Base-by-base conservation (phyloP, 169 alveolate genomes). In the Haemoproteus tartakovskyi region DNA sequence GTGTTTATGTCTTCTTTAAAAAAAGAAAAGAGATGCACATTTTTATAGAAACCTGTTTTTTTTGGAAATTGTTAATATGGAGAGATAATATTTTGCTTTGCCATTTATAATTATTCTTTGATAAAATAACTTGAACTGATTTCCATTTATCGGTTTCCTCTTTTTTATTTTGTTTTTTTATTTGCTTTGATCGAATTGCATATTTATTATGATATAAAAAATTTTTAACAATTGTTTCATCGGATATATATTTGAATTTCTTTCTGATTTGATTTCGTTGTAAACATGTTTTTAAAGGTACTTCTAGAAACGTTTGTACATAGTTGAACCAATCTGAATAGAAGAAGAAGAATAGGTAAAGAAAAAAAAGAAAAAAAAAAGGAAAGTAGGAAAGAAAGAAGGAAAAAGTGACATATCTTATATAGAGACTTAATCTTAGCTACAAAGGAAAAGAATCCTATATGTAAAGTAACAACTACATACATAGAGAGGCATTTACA, bases 161-260 rank as follows among this genome's bases (percentile, higher is more conserved):
- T n/a, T 11, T 29, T n/a, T n/a, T n/a, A n/a, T n/a, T n/a, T n/a
- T n/a, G n/a, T n/a, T n/a, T n/a, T n/a, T n/a, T n/a, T n/a, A n/a
- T n/a, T 19, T 19, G 19, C 11, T 60, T 67, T 16, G 45, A 3
- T 22, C 51, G 9, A 5, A 67, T 19, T 18, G 74, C 64, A 67
- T 67, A 67, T 67, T 52, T 67, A 22, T 38, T 27, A 12, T 67
- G 82, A 54, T 29, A 54, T 40, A 33, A 22, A 45, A 40, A 38
- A 57, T 67, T 67, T 47, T 46, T 40, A n/a, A 67, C 40, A 67
- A 67, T 67, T 2, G 82, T 67, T 26, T 67, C 38, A 8, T 40
- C 33, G 18, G 70, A 45, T 30, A 67, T 47, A 4, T 45, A 60
- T 21, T 67, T 67, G 41, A 67, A 67, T 30, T 67, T 67, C 21